Evolutionary conservation across 2,329 filamentous ascomycete genomes (phyloP).

Genomic region (Periconia sp.): DNA sequence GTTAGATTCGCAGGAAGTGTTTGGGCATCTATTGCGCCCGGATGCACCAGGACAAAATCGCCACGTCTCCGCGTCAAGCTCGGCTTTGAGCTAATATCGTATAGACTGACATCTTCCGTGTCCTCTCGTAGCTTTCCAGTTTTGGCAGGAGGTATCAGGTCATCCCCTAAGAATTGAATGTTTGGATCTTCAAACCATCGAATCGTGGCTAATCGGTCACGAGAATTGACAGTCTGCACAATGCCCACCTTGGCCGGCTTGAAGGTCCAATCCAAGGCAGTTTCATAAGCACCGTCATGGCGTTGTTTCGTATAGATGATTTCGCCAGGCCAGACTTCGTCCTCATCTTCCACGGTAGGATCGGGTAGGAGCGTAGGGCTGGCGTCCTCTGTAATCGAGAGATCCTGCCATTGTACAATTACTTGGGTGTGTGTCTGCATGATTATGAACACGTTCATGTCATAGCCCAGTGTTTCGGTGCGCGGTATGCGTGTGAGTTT

Average conservation of each 20-base stretch:
- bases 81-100: slow-evolving; percentile 57
- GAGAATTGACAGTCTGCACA: slow-evolving; percentile 57
- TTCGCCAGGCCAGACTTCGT: slow-evolving; percentile 60
- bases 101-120: slow-evolving; percentile 58
- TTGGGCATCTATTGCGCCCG: slow-evolving; percentile 17
- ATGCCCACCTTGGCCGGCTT: slow-evolving; percentile 56
- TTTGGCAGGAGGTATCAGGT: slow-evolving; percentile 46
- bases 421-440: slow-evolving; percentile 52
- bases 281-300: slow-evolving; percentile 12
- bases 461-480: slow-evolving; percentile 55
- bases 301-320: slow-evolving; percentile 53
- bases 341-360: slow-evolving; percentile 55
- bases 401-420: slow-evolving; percentile 62
- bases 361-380: slow-evolving; percentile 54
- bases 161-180: slow-evolving; percentile 34
- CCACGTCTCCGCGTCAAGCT: slow-evolving; percentile 52
- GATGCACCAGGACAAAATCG: slow-evolving; percentile 57
- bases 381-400: slow-evolving; percentile 50
- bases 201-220: slow-evolving; percentile 59
- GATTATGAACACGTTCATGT: slow-evolving; percentile 60
- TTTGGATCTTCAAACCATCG: slow-evolving; percentile 53
- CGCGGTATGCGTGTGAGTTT: slow-evolving; percentile 49
- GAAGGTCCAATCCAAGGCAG: slow-evolving; percentile 31
- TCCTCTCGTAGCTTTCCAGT: slow-evolving; percentile 47
- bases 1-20: slow-evolving; percentile 15